A percentile compares a stretch with the other conserved stretches of the same genome.
Conservation (phyloP, 805 yeast species). For the Scheffersomyces stipitis region DNA sequence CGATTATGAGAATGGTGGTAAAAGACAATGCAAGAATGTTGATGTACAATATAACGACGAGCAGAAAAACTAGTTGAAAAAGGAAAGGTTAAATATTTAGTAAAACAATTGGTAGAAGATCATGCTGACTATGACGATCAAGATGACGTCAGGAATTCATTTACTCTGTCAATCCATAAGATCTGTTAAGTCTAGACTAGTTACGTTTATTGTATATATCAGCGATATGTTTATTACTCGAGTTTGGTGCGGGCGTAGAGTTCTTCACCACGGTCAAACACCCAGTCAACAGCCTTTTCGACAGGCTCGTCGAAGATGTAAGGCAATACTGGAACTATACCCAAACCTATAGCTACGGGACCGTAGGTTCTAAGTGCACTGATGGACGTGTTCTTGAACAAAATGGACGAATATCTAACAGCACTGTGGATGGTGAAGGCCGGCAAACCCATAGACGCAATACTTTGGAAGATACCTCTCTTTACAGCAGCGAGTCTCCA, state of each 20-base stretch:
- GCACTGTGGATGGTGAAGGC: constrained; percentile 81
- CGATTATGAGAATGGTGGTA: too few species aligned
- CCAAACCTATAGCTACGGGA: constrained; percentile 76
- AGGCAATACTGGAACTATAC: constrained; percentile 75
- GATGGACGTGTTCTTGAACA: constrained; percentile 56
- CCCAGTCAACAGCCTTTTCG: constrained; percentile 62
- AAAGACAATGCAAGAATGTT: too few species aligned
- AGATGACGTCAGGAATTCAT: too few species aligned
- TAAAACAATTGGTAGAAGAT: too few species aligned
- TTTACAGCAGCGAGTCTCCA: constrained; percentile 66
- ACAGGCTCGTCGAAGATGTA: constrained; percentile 82
- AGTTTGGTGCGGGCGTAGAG: constrained; percentile 13
- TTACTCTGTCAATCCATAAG: too few species aligned
- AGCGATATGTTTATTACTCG: too few species aligned
- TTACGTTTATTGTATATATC: too few species aligned
- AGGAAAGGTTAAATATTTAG: too few species aligned
- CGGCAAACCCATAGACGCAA: constrained; percentile 86
- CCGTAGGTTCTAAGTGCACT: constrained; percentile 59
- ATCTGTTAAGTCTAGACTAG: too few species aligned
- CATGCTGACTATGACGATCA: too few species aligned
- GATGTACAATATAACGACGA: too few species aligned
- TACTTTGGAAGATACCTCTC: constrained; percentile 76
- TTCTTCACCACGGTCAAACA: constrained; percentile 53
- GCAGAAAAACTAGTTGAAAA: too few species aligned
- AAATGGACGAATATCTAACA: constrained; percentile 65